Base-by-base conservation (phyloP, 2,329 filamentous ascomycete species). In the Sporothrix luriei region DNA sequence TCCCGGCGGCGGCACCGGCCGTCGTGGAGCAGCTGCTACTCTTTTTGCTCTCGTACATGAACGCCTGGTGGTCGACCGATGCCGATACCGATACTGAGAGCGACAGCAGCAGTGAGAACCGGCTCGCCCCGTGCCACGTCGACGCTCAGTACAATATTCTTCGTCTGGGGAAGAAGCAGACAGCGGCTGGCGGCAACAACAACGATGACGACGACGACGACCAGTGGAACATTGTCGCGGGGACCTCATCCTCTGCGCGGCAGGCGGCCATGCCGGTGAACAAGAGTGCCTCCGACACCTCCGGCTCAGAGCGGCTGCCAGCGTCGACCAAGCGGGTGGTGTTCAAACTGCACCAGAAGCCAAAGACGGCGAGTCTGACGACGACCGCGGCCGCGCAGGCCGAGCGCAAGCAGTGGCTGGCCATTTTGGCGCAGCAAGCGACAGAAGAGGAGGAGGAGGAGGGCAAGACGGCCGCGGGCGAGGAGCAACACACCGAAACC, bases 171-270 rank as follows among this genome's bases (percentile, higher is more conserved):
- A 5, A 38, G 33, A 21, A 52, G 33, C 29, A n/a, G 48, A 11
- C n/a, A 16, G 40, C 40, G 13, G 40, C 11, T 43, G 40, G 40
- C 40, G 9, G 40, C 52, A 11, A 21, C 38, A 24, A n/a, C 21
- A 13, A 6, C 13, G 26, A 29, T 4, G 46, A 10, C 38, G 19
- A 64, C 13, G 21, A 33, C 29, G 7, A 38, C 14, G 59, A 52
- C 16, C 57, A 52, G 51, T 70, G 69, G 66, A 68, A 68, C 46
- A 9, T 70, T 29, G 69, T 70, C 26, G 69, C 69, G 10, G 66
- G 57, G 13, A 10, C 61, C 6, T 26, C 59, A 3, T 59, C 61
- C 19, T 24, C 61, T 7, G 33, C 33, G 11, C 59, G 48, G 16
- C 24, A 13, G 1, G 48, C 24, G 4, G 61, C 9, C 43, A 69